Percentiles rank a stretch among this genome's conserved stretches.
phyloP scores from a whole-genome alignment of 768 basidiomycete species.

The Lactarius hengduanensis region DNA sequence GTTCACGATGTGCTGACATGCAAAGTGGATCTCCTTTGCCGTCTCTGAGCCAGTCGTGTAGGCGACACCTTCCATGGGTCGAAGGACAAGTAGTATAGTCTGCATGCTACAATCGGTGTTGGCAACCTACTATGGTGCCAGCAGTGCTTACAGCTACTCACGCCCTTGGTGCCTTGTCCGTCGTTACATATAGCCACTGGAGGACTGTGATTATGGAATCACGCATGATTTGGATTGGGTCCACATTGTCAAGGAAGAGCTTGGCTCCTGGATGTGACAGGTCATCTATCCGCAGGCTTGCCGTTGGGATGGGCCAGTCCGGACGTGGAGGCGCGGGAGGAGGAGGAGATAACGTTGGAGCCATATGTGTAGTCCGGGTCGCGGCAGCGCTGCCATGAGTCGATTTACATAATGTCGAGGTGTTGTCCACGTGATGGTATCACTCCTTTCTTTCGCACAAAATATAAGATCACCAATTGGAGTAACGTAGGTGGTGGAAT shows the following conservation, averaged over 20 bases:
- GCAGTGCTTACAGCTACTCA: slow-evolving; percentile 11
- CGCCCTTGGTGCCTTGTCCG: slow-evolving; percentile 26
- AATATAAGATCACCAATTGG: no score
- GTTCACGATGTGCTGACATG: slow-evolving; percentile 59
- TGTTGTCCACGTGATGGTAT: no score
- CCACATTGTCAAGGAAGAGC: slow-evolving; percentile 51
- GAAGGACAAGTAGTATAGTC: slow-evolving; percentile 54
- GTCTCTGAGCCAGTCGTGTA: slow-evolving; percentile 55
- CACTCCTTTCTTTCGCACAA: no score
- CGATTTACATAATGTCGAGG: no score
- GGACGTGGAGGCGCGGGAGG: slow-evolving; percentile 27
- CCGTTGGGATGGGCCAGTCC: slow-evolving; percentile 51
- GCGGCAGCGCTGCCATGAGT: no score
- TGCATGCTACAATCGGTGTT: slow-evolving; percentile 32
- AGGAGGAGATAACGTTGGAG: slow-evolving; percentile 5
- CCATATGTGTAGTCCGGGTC: background rate
- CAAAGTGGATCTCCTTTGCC: slow-evolving; percentile 74
- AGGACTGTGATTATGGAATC: slow-evolving; percentile 33
- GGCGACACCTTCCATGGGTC: slow-evolving; percentile 69
- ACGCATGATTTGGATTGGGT: slow-evolving; percentile 40
- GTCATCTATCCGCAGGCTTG: slow-evolving; percentile 54
- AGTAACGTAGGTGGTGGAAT: no score
- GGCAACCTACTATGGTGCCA: background rate
- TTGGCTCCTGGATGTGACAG: slow-evolving; percentile 52
- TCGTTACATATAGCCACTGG: slow-evolving; percentile 23